Evolutionary conservation across 2,329 filamentous ascomycete species (phyloP).

Genomic region (Exophiala bonariae): DNA sequence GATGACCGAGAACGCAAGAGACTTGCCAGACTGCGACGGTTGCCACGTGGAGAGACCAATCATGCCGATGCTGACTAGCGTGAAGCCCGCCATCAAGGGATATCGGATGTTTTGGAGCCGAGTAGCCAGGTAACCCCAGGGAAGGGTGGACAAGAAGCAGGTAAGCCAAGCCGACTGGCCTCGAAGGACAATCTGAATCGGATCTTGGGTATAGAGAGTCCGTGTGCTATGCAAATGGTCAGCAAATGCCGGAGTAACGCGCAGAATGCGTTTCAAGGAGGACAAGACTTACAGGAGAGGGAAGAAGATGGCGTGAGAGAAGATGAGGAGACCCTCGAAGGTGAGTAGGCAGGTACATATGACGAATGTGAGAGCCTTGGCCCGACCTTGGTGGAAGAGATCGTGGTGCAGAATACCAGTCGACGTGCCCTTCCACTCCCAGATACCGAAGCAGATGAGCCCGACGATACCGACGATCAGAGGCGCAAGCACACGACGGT

Average conservation of each 20-base stretch:
- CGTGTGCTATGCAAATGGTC: neutral
- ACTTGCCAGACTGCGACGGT: constrained; percentile 1
- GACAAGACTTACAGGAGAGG: neutral
- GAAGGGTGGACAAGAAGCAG: neutral
- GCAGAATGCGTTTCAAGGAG: no score
- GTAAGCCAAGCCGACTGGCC: neutral
- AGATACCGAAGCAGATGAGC: constrained; percentile 15
- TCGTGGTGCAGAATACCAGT: constrained; percentile 19
- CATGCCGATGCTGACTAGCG: constrained; percentile 8
- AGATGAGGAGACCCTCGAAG: constrained; percentile 8
- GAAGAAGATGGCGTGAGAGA: constrained; percentile 5
- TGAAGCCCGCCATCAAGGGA: constrained; percentile 3
- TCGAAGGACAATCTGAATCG: constrained; percentile 1
- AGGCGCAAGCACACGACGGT: constrained; percentile 4
- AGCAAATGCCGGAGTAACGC: no score
- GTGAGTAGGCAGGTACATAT: constrained; percentile 5
- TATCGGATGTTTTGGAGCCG: constrained; percentile 6
- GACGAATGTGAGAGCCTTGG: constrained; percentile 2
- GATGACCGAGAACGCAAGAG: constrained; percentile 6
- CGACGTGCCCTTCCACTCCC: constrained; percentile 18
- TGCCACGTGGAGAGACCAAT: constrained; percentile 14
- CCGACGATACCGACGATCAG: constrained; percentile 11
- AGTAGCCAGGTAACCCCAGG: constrained; percentile 11
- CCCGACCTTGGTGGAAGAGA: constrained; percentile 9
- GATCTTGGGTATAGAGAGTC: constrained; percentile 1